Evolutionary conservation across 2,329 filamentous ascomycete species (phyloP).

Genomic region (Tolypocladium tundrense): DNA sequence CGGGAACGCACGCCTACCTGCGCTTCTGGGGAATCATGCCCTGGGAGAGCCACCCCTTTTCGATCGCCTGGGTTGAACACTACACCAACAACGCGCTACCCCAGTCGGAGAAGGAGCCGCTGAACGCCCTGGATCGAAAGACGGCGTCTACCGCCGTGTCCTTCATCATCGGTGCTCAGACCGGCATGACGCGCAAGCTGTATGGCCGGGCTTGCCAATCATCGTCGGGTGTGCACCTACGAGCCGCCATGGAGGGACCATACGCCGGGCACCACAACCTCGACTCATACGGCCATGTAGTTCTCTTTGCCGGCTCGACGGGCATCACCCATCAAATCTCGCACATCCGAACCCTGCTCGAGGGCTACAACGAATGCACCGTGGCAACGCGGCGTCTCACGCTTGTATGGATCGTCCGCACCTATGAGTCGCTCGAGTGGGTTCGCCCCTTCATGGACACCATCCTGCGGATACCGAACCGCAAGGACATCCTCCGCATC

Average conservation of each 20-base stretch:
- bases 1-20: constrained; percentile 66
- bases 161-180: constrained; percentile 78
- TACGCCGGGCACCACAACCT: constrained; percentile 78
- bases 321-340: constrained; percentile 94
- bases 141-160: constrained; percentile 51
- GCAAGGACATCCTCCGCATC: constrained; percentile 74
- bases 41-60: constrained; percentile 72
- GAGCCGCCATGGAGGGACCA: constrained; percentile 77
- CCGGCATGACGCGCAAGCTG: constrained; percentile 76
- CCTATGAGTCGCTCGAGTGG: constrained; percentile 85
- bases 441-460: constrained; percentile 74
- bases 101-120: constrained; percentile 29
- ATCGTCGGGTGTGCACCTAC: constrained; percentile 47
- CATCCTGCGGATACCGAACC: constrained; percentile 67
- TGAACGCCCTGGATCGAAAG: constrained; percentile 28
- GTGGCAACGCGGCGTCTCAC: constrained; percentile 73
- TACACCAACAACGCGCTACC: constrained; percentile 28
- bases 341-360: constrained; percentile 68
- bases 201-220: constrained; percentile 55
- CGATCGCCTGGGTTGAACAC: constrained; percentile 63
- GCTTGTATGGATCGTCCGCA: constrained; percentile 87
- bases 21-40: constrained; percentile 55
- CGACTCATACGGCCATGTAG: constrained; percentile 81
- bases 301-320: constrained; percentile 86
- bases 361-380: constrained; percentile 57